phyloP scores from a whole-genome alignment of 1,284 basidiomycete species.

The Peniophora sp. region DNA sequence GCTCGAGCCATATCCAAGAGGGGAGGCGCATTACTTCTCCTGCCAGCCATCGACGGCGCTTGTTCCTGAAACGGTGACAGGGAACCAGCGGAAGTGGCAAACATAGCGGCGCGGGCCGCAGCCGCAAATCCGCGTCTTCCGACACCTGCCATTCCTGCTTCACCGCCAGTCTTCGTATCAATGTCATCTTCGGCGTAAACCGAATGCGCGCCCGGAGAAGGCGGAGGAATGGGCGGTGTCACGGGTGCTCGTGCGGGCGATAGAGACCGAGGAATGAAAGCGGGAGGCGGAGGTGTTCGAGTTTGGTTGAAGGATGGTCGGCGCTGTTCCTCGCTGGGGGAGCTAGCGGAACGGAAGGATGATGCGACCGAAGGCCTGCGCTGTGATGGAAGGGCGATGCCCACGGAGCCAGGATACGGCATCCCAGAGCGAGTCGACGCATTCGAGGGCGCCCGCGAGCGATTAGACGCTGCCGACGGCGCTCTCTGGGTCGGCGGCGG shows the following conservation, averaged over 20 bases:
- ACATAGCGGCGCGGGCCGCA: slow-evolving; percentile 65
- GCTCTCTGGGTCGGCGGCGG: slow-evolving; percentile 9
- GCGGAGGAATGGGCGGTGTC: slow-evolving; percentile 9
- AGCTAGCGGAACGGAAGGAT: slow-evolving; percentile 1
- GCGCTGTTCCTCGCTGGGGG: slow-evolving; percentile 1
- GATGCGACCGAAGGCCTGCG: neutral
- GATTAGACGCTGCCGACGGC: slow-evolving; percentile 12
- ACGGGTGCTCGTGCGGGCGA: slow-evolving; percentile 7
- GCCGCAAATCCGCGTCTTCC: slow-evolving; percentile 81
- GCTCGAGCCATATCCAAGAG: slow-evolving; percentile 41
- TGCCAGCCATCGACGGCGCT: slow-evolving; percentile 23
- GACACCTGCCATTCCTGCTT: slow-evolving; percentile 86
- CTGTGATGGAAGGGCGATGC: neutral
- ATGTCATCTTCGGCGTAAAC: slow-evolving; percentile 21
- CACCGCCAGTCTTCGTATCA: slow-evolving; percentile 71
- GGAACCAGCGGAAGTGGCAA: slow-evolving; percentile 22
- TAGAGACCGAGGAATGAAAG: neutral
- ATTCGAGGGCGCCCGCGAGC: slow-evolving; percentile 9
- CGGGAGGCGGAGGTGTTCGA: neutral
- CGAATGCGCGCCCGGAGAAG: slow-evolving; percentile 5
- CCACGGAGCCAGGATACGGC: slow-evolving; percentile 4
- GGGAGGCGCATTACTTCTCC: slow-evolving; percentile 36
- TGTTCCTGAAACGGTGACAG: slow-evolving; percentile 4
- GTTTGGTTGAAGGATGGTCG: neutral
- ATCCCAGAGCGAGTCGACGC: neutral